Conservation (phyloP, 345 rosid genomes). For the Citrus inodora region DNA sequence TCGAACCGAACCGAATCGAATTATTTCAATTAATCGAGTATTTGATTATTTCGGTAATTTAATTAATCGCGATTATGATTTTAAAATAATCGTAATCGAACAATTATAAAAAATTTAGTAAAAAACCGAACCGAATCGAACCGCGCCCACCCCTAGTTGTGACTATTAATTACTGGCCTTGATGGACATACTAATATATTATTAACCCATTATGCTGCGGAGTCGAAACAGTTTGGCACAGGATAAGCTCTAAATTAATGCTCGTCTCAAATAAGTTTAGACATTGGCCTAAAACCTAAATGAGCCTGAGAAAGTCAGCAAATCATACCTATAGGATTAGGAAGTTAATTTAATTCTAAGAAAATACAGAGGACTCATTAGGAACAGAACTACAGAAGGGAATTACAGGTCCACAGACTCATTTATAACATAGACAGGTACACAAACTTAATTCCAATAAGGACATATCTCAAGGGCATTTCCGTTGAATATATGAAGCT, state of each 20-base stretch:
- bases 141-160: no score
- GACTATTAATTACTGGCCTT: no score
- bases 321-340: not conserved
- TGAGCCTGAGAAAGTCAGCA: not conserved
- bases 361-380: not conserved
- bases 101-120: no score
- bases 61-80: no score
- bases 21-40: no score
- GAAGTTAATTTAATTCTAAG: not conserved
- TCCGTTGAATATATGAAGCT: slow-evolving; percentile 88
- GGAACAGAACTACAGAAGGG: not conserved
- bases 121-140: no score
- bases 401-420: not conserved
- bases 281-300: slow-evolving; percentile 5
- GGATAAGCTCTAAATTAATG: not conserved
- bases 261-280: not conserved
- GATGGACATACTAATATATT: not conserved
- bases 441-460: not conserved
- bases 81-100: no score
- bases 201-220: not conserved
- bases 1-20: no score
- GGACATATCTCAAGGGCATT: slow-evolving; percentile 62
- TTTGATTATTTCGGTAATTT: no score
- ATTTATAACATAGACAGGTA: not conserved
- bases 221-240: not conserved